Evolutionary conservation across 1,284 basidiomycete species (phyloP).

Genomic region (Tylopilus orsonianus): DNA sequence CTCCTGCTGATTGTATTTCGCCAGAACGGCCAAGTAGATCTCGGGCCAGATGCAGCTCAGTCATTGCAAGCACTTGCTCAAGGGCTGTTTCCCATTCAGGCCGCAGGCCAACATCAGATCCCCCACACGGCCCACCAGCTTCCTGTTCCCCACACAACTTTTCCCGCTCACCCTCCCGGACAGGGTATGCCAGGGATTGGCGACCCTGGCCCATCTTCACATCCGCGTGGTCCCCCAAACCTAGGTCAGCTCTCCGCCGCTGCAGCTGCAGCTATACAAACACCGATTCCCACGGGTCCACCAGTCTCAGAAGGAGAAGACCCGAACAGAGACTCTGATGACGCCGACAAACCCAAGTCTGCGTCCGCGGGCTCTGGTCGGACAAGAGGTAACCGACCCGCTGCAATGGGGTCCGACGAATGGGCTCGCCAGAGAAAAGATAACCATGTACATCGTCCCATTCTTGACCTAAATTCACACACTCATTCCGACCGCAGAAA

Average conservation of each 20-base stretch:
- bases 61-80: slow-evolving; percentile 32
- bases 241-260: slow-evolving; percentile 56
- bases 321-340: slow-evolving; percentile 38
- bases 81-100: slow-evolving; percentile 31
- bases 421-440: slow-evolving; percentile 83
- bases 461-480: background rate
- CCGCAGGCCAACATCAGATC: slow-evolving; percentile 24
- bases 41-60: slow-evolving; percentile 31
- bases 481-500: slow-evolving; percentile 60
- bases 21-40: slow-evolving; percentile 30
- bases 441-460: slow-evolving; percentile 63
- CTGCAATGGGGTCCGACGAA: slow-evolving; percentile 70
- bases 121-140: slow-evolving; percentile 24
- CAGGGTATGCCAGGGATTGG: slow-evolving; percentile 37
- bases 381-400: slow-evolving; percentile 46
- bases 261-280: slow-evolving; percentile 42
- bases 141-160: slow-evolving; percentile 20
- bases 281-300: slow-evolving; percentile 35
- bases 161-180: slow-evolving; percentile 13
- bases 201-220: slow-evolving; percentile 72
- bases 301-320: slow-evolving; percentile 38
- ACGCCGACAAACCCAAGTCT: slow-evolving; percentile 25
- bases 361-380: slow-evolving; percentile 38
- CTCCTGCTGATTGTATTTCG: slow-evolving; percentile 4
- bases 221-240: slow-evolving; percentile 68